Conservation (phyloP, 345 rosid species). For the Eucalyptus urophylla region DNA sequence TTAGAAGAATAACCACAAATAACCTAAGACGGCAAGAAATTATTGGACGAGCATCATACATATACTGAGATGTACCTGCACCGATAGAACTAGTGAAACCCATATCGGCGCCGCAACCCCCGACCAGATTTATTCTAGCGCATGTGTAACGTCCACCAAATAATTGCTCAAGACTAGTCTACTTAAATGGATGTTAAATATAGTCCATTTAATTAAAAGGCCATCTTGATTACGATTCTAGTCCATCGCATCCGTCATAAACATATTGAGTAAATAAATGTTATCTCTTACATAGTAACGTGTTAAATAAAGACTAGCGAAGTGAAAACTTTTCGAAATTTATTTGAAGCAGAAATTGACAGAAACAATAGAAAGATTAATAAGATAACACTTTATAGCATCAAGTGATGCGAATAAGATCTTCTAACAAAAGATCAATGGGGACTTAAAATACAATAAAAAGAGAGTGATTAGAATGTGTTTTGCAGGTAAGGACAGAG, state of each 20-base stretch:
- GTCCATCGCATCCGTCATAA: background rate
- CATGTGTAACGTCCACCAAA: background rate
- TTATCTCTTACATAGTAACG: background rate
- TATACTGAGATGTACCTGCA: background rate
- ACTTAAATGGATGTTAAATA: background rate
- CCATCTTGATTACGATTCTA: background rate
- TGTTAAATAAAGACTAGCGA: no score
- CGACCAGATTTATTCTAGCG: background rate
- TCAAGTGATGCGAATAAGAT: background rate
- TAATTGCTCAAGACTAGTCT: background rate
- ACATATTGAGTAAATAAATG: background rate
- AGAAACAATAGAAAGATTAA: background rate
- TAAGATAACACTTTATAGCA: background rate
- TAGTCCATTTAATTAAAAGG: background rate
- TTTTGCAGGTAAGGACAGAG: slow-evolving; percentile 29
- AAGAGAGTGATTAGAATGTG: background rate
- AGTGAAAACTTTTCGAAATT: background rate
- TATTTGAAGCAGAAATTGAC: background rate
- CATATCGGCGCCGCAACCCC: background rate
- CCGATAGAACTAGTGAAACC: background rate
- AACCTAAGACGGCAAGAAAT: background rate
- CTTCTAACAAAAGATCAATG: background rate
- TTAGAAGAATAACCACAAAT: background rate
- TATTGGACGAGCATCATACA: background rate
- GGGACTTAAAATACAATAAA: background rate